phyloP scores from a whole-genome alignment of 2,329 filamentous ascomycete genomes.

The Sporothrix curviconia region DNA sequence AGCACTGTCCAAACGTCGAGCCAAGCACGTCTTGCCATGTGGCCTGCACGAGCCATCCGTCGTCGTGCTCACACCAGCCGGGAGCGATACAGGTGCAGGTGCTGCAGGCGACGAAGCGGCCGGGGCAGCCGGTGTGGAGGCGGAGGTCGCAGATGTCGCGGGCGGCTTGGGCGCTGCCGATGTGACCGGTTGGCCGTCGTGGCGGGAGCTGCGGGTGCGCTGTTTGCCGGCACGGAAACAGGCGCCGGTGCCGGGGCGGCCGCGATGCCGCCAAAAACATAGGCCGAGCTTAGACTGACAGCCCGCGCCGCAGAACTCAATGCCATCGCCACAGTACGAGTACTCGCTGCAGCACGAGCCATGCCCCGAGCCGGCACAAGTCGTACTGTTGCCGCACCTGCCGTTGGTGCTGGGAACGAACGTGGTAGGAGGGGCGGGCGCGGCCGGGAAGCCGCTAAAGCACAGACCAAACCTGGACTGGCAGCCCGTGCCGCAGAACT shows the following conservation, averaged over 20 bases:
- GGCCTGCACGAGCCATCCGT: constrained; percentile 15
- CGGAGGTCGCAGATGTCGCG: neutral
- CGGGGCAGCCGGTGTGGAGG: neutral
- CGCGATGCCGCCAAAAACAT: constrained; percentile 1
- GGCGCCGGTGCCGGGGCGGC: neutral
- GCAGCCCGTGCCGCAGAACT: constrained; percentile 18
- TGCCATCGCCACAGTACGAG: constrained; percentile 17
- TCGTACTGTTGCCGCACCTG: constrained; percentile 13
- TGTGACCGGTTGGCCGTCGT: no score
- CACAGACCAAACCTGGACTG: constrained; percentile 14
- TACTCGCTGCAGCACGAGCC: constrained; percentile 19
- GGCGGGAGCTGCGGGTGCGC: no score
- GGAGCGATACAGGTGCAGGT: neutral
- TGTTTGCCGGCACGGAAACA: neutral
- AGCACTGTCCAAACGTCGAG: constrained; percentile 43
- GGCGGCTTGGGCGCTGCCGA: neutral
- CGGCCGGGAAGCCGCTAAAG: neutral
- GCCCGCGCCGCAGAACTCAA: constrained; percentile 16
- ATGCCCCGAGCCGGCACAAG: constrained; percentile 15
- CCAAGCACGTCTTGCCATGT: constrained; percentile 24
- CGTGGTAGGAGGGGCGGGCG: neutral
- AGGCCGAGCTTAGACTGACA: constrained; percentile 14
- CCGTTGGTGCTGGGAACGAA: neutral
- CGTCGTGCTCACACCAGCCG: constrained; percentile 1
- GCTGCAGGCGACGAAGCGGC: neutral